phyloP scores from a whole-genome alignment of 106 monocot genomes.

The Dioscorea alata region DNA sequence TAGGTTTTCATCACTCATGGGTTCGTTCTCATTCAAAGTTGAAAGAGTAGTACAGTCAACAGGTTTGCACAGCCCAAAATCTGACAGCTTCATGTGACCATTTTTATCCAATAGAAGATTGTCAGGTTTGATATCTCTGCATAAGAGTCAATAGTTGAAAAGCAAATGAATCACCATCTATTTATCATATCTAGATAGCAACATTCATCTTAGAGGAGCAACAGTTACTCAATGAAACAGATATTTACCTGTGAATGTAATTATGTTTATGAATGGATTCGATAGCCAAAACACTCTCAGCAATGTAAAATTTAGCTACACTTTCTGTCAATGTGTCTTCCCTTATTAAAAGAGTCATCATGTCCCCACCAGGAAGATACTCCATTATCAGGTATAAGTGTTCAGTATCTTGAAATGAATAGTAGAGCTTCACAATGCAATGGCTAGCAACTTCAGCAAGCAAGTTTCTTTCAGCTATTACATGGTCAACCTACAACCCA shows the following conservation, averaged over 20 bases:
- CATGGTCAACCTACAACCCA: slow-evolving; percentile 71
- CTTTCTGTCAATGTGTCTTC: slow-evolving; percentile 95
- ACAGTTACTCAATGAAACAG: too few relatives aligned
- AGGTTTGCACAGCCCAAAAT: slow-evolving; percentile 96
- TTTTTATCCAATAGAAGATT: slow-evolving; percentile 95
- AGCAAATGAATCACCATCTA: background rate
- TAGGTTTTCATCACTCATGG: slow-evolving; percentile 65
- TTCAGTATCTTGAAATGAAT: slow-evolving; percentile 98
- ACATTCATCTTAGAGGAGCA: too few relatives aligned
- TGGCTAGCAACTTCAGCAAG: slow-evolving; percentile 99
- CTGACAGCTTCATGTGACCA: slow-evolving; percentile 98
- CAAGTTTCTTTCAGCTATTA: slow-evolving; percentile 94
- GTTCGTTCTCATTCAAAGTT: slow-evolving; percentile 91
- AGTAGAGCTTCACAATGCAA: slow-evolving; percentile 97
- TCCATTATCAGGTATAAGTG: slow-evolving; percentile 93
- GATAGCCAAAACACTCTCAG: slow-evolving; percentile 86
- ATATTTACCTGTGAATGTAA: slow-evolving; percentile 86
- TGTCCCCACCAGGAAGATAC: slow-evolving; percentile 96
- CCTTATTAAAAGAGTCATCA: slow-evolving; percentile 98
- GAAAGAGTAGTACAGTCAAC: slow-evolving; percentile 85
- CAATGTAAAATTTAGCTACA: slow-evolving; percentile 96
- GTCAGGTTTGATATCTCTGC: slow-evolving; percentile 98
- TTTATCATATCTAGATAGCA: background rate
- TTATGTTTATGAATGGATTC: slow-evolving; percentile 98
- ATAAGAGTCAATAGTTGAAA: background rate